Evolutionary conservation across 2,329 filamentous ascomycete species (phyloP).

Genomic region (Trichoderma lentiforme): DNA sequence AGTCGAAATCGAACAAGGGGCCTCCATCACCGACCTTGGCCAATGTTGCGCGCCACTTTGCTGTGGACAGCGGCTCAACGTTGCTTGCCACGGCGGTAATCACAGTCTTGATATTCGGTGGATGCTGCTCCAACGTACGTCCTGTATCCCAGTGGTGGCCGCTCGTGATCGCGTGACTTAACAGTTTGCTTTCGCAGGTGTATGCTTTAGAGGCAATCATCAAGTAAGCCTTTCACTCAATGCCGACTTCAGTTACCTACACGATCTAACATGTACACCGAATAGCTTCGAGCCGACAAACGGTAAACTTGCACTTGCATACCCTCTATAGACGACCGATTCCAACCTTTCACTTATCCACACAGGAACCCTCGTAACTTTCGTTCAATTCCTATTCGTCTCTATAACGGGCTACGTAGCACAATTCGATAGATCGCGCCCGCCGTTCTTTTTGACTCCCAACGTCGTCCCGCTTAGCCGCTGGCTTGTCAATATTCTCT

Average conservation of each 20-base stretch:
- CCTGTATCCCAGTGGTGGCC: not conserved
- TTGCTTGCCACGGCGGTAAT: conserved; percentile 62
- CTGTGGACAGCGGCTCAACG: conserved; percentile 17
- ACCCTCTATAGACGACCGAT: not conserved
- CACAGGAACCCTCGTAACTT: conserved; percentile 77
- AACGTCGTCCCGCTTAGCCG: conserved; percentile 79
- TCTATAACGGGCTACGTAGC: conserved; percentile 73
- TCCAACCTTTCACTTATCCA: conserved; percentile 8
- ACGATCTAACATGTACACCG: not conserved
- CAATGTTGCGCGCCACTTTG: not conserved
- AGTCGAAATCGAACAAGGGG: not conserved
- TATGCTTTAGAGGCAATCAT: conserved; percentile 94
- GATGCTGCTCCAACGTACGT: conserved; percentile 87
- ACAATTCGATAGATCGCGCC: conserved; percentile 65
- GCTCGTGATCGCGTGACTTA: not conserved
- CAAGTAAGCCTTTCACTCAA: conserved; percentile 60
- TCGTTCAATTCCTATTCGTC: conserved; percentile 84
- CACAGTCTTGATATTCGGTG: conserved; percentile 86
- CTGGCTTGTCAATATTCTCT: conserved; percentile 83
- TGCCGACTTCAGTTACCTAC: not conserved
- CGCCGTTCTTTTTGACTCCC: conserved; percentile 68
- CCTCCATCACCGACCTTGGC: not conserved
- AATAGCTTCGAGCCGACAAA: conserved; percentile 75
- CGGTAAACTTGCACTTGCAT: conserved; percentile 48
- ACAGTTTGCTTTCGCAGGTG: conserved; percentile 55